These are phyloP conservation scores for Trichoderma sp. DNA, from an alignment of 2,329 filamentous ascomycete genomes.

Conservation along the genomic window DNA sequence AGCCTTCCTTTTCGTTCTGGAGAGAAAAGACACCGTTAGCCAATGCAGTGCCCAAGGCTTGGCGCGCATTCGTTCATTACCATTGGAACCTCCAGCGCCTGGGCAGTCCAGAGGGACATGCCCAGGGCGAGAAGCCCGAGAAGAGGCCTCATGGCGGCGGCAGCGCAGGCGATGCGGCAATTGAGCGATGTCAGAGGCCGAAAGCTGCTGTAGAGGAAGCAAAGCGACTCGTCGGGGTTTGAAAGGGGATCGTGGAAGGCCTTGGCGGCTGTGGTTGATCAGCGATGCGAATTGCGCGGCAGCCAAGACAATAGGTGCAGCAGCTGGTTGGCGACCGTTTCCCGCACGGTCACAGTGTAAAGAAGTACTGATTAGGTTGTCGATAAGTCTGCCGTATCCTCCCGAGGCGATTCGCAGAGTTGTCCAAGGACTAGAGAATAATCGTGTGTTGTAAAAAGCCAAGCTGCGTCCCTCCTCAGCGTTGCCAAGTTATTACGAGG, in stretches of 20 bases:
- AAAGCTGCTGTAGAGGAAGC: neutral
- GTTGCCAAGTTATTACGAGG: neutral
- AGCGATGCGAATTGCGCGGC: slow-evolving; percentile 21
- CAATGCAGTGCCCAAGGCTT: neutral
- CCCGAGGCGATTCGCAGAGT: neutral
- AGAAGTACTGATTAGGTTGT: neutral
- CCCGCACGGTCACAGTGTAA: neutral
- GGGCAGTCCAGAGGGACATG: slow-evolving; percentile 57
- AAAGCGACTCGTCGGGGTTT: neutral
- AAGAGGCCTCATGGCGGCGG: slow-evolving; percentile 58
- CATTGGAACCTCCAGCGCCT: slow-evolving; percentile 62
- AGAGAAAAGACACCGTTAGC: slow-evolving; percentile 33
- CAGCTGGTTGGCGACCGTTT: slow-evolving; percentile 7
- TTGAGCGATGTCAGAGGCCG: neutral
- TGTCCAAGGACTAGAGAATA: neutral
- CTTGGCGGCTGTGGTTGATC: slow-evolving; percentile 1
- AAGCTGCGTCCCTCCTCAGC: neutral
- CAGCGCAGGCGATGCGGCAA: neutral
- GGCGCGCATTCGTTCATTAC: slow-evolving; percentile 44
- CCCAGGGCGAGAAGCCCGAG: slow-evolving; percentile 55
- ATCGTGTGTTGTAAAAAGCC: neutral
- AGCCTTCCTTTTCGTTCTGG: slow-evolving; percentile 75
- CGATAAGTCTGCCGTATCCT: too few relatives aligned
- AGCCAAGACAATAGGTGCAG: neutral
- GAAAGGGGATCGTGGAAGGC: neutral